Percentiles rank a stretch among this genome's conserved stretches.
Conservation (phyloP, 2,329 filamentous ascomycete genomes). For the Fusarium duplospermum region DNA sequence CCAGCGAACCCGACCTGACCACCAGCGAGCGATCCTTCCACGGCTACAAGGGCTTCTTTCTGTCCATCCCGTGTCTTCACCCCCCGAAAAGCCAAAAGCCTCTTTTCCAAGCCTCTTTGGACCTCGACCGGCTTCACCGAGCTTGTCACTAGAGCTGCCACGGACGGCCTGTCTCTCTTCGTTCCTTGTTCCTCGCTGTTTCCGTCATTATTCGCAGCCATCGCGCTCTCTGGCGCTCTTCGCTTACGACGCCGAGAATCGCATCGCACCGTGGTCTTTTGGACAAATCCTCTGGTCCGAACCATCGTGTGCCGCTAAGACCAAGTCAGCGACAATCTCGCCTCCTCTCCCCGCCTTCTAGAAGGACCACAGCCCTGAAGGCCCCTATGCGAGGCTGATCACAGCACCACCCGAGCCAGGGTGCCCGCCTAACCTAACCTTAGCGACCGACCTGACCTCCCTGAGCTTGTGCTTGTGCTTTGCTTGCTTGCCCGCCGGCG, state of each 20-base stretch:
- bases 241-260: neutral
- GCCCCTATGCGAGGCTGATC: slow-evolving; percentile 47
- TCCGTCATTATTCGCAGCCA: slow-evolving; percentile 21
- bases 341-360: slow-evolving; percentile 42
- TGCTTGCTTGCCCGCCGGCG: neutral
- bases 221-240: slow-evolving; percentile 1
- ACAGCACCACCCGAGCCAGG: slow-evolving; percentile 39
- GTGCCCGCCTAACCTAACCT: slow-evolving; percentile 39
- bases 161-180: neutral
- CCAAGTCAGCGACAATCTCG: slow-evolving; percentile 28
- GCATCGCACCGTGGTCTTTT: neutral
- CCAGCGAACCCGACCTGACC: slow-evolving; percentile 6
- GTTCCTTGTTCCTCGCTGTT: slow-evolving; percentile 6
- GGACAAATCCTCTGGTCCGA: slow-evolving; percentile 17
- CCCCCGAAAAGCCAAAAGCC: slow-evolving; percentile 15
- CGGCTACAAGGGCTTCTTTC: slow-evolving; percentile 5
- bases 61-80: neutral
- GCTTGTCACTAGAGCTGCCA: slow-evolving; percentile 4
- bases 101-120: slow-evolving; percentile 16
- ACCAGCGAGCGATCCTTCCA: slow-evolving; percentile 21
- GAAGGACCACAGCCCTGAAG: slow-evolving; percentile 36
- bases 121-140: slow-evolving; percentile 28
- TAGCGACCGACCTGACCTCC: slow-evolving; percentile 25
- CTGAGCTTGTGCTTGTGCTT: neutral
- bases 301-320: slow-evolving; percentile 25